These are phyloP conservation scores for Ogataea paraovalis DNA, from an alignment of 805 yeast genomes.

Conservation along the genomic window DNA sequence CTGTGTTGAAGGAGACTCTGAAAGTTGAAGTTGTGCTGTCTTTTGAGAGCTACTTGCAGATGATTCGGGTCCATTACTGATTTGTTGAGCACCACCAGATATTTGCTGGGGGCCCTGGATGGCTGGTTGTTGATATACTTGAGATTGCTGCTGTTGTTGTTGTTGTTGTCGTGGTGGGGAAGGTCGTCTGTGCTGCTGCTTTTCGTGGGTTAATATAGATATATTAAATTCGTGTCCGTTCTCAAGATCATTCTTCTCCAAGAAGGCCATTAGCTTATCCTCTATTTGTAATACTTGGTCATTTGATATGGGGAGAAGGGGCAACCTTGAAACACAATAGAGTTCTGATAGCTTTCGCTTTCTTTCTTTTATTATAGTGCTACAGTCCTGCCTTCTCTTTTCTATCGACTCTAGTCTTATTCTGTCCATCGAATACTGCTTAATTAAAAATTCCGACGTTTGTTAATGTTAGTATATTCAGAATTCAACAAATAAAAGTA, in stretches of 20 bases:
- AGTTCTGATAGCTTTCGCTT: conserved; percentile 59
- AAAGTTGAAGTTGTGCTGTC: neutral
- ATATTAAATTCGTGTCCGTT: conserved; percentile 40
- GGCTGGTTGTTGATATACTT: neutral
- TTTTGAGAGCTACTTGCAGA: neutral
- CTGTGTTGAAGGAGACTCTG: neutral
- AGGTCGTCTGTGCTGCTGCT: conserved; percentile 23
- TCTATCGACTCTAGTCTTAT: conserved; percentile 45
- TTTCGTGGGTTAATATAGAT: conserved; percentile 31
- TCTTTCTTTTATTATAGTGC: conserved; percentile 45
- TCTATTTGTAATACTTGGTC: conserved; percentile 35
- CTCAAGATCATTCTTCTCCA: conserved; percentile 50
- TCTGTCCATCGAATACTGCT: conserved; percentile 33
- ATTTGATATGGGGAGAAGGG: conserved; percentile 41
- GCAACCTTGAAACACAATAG: conserved; percentile 53
- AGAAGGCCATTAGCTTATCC: conserved; percentile 39
- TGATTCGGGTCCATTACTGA: neutral
- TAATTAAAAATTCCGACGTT: neutral
- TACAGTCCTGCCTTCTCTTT: conserved; percentile 38
- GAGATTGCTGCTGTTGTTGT: conserved; percentile 7
- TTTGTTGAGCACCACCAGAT: neutral
- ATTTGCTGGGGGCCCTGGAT: neutral
- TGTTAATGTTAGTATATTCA: conserved; percentile 4
- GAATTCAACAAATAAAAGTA: too few species aligned
- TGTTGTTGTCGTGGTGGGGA: conserved; percentile 27